Conservation (phyloP, 1,139 yeast genomes). For the Saccharomyces pastorianus region DNA sequence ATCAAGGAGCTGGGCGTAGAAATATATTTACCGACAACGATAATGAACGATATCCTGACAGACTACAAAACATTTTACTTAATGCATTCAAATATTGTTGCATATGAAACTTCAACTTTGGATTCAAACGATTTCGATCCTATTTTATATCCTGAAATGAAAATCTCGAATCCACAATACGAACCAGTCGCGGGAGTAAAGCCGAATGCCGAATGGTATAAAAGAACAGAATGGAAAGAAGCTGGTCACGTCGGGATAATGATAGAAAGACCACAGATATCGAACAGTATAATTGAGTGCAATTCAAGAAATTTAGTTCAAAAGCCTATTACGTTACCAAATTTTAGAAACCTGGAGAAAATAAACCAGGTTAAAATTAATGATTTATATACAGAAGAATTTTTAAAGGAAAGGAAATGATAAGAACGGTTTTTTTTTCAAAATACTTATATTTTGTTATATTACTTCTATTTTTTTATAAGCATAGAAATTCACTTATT, state of each 20-base stretch:
- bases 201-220: conserved; percentile 26
- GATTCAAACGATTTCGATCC: conserved; percentile 14
- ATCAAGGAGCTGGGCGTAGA: conserved; percentile 38
- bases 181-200: conserved; percentile 8
- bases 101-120: conserved; percentile 8
- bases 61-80: conserved; percentile 32
- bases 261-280: conserved; percentile 48
- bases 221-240: conserved; percentile 35
- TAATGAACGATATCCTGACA: conserved; percentile 38
- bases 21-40: conserved; percentile 41
- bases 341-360: conserved; percentile 56
- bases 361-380: conserved; percentile 32
- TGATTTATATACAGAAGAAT: conserved; percentile 12
- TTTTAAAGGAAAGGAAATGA: background rate
- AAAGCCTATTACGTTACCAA: conserved; percentile 41
- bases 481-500: too few species aligned
- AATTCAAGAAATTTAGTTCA: conserved; percentile 21
- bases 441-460: too few species aligned
- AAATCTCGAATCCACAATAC: conserved; percentile 24
- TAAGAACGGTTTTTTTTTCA: too few species aligned
- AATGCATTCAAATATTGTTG: conserved; percentile 21
- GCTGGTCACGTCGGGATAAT: conserved; percentile 56
- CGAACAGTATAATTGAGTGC: conserved; percentile 37
- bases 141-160: conserved; percentile 22
- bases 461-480: too few species aligned